These are phyloP conservation scores for Vitis rupestris DNA, from an alignment of 164 flowering plant species.

Conservation along the genomic window DNA sequence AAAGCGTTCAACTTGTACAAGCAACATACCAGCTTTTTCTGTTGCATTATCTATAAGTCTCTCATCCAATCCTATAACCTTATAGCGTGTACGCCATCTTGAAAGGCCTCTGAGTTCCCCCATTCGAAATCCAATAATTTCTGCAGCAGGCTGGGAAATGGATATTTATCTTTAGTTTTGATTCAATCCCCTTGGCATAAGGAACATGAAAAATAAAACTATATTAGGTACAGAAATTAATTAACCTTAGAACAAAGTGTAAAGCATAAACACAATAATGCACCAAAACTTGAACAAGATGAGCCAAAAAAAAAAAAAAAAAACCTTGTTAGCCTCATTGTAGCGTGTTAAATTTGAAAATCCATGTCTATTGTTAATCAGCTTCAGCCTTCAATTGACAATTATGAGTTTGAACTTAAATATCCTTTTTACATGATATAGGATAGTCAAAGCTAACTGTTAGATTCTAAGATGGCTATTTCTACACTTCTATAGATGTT, in stretches of 20 bases:
- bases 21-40: slow-evolving; percentile 84
- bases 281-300: background rate
- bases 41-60: slow-evolving; percentile 62
- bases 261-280: background rate
- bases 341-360: no score
- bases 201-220: slow-evolving; percentile 4
- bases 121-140: slow-evolving; percentile 85
- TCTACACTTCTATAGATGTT: no score
- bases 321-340: no score
- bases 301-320: no score
- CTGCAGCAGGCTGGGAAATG: slow-evolving; percentile 83
- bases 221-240: background rate
- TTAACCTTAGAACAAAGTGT: background rate
- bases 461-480: no score
- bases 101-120: slow-evolving; percentile 96
- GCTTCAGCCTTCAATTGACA: no score
- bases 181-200: slow-evolving; percentile 3
- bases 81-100: slow-evolving; percentile 86
- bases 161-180: slow-evolving; percentile 11
- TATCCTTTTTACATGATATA: no score
- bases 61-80: slow-evolving; percentile 84
- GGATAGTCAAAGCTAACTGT: no score
- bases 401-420: no score
- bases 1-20: slow-evolving; percentile 82
- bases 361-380: no score